phyloP scores from a whole-genome alignment of 306 rosid species.

The Glycine soja region DNA sequence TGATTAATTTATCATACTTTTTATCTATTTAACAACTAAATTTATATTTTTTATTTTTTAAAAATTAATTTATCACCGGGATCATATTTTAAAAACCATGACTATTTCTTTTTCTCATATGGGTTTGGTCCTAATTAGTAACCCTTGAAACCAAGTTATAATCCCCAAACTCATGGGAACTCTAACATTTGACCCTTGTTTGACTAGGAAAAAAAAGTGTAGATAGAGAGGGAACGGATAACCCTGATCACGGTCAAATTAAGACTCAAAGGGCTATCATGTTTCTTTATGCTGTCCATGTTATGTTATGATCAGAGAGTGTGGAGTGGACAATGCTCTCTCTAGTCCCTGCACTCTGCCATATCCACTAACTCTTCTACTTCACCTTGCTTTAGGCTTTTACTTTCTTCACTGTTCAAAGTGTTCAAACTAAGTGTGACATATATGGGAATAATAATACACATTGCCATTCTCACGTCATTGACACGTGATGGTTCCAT shows the following conservation, averaged over 20 bases:
- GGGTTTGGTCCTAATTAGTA: slow-evolving; percentile 40
- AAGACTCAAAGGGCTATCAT: slow-evolving; percentile 23
- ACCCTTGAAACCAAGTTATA: slow-evolving; percentile 42
- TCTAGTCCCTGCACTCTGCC: background rate
- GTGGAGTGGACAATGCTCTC: slow-evolving; percentile 31
- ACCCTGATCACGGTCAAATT: slow-evolving; percentile 44
- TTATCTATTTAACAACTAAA: no score
- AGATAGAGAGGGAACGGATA: slow-evolving; percentile 22
- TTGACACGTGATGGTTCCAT: slow-evolving; percentile 55
- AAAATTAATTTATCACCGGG: no score
- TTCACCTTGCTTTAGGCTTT: slow-evolving; percentile 46
- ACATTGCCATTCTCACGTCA: slow-evolving; percentile 47
- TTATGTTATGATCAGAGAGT: slow-evolving; percentile 41
- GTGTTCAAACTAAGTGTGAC: slow-evolving; percentile 1
- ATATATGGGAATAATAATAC: background rate
- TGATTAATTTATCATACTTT: no score
- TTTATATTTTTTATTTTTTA: no score
- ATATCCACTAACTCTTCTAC: slow-evolving; percentile 40
- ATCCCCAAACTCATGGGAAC: slow-evolving; percentile 55
- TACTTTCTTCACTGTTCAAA: slow-evolving; percentile 40
- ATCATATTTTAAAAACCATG: no score
- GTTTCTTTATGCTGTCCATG: slow-evolving; percentile 42
- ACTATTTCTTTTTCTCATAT: background rate
- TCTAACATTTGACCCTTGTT: slow-evolving; percentile 45
- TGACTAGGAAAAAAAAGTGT: slow-evolving; percentile 34